Evolutionary conservation across 2,329 filamentous ascomycete species (phyloP), one percentile per base, ranked within the genome.

Genomic region (Aurifilum marmelostoma): DNA sequence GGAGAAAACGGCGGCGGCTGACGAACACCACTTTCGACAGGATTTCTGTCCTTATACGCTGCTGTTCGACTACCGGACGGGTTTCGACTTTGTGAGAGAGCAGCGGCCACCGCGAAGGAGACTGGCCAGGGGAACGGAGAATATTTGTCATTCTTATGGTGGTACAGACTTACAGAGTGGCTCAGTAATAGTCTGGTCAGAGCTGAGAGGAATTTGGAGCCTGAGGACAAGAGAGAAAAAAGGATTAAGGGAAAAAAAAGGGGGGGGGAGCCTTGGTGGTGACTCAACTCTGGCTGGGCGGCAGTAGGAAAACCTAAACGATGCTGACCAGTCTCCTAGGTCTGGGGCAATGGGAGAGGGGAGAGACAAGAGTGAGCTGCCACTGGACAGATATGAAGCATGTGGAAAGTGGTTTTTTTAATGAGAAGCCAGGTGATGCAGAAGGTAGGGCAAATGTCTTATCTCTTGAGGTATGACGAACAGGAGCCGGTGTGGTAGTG

Each of bases 121-220:
- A 62, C 67, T 27, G 62, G 59, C 29, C 29, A 29, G 32, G 67
- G 37, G 54, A 43, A 66, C 21, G 39, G 34, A 66, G 60, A 34
- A 67, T 63, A 62, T 59, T 59, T 59, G 41, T 68, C 47, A 65
- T 65, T 63, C 70, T 65, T 54, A 34, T 63, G 70, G 70, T 71
- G 39, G 70, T 50, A 71, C 70, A 66, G 47, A 59, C 43, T 66
- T 59, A 24, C 56, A 16, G 21, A 52, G 66, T 67, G 68, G 68
- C 70, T 70, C 68, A 66, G 66, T 63, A 65, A 63, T 65, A 71
- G 54, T 71, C 43, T 54, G 69, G 67, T 66, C 63, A 63, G 60
- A 52, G 68, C 63, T 67, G 68, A 70, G 68, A 70, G 29, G 62
- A 54, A 63, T 29, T 61, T 69, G 21, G 62, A 59, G 64, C 67